Base-by-base conservation (phyloP, 352 stramenopile species). In the Globisporangium barbulae region DNA sequence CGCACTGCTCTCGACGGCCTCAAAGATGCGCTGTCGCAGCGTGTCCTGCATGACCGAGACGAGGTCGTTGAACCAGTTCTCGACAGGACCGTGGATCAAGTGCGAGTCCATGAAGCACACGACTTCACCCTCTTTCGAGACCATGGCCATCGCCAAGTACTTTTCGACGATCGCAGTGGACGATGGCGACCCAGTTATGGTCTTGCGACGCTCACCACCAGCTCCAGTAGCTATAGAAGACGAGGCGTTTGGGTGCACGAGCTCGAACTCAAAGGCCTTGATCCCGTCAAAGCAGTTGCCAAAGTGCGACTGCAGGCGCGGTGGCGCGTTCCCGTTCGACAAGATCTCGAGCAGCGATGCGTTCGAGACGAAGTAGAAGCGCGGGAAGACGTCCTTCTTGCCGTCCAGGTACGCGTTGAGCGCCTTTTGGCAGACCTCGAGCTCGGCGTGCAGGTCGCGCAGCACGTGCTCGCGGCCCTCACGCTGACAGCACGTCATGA, bases 281-380 rank as follows among this genome's bases (percentile, higher is more conserved):
- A 98, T 95, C 8, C 90, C 91, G 35, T 98, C 91, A 64, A 97
- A 98, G 53, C 92, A 93, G 53, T 96, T 93, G 9, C 88, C 88
- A 47, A 98, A 85, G 65, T 98, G 91, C 12, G 88, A 86, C 67
- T 96, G 80, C 21, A 98, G 81, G 8, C 89, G 88, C 3, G 85
- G 81, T 9, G 92, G 93, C 2, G 71, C 65, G 52, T 94, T 98
- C 5, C 96, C 95, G 72, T 98, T 98, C 8, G 86, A 97, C 35
- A 99, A 73, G 63, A 99, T 98, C 61, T 98, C 94, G 3, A 98
- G 82, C 33, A 99, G 68, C 25, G 91, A 94, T 19, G 96, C 89
- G 28, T 97, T 97, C 13, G 92, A 98, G 37, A 98, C 91, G 63
- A 99, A 99, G 64, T 99, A 98, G 66, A 99, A 99, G n/a, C 94